Percentiles rank a stretch among this genome's conserved stretches.
These are phyloP conservation scores for Chlorella sp. DNA, from an alignment of 139 green algal species.

Conservation along the genomic window DNA sequence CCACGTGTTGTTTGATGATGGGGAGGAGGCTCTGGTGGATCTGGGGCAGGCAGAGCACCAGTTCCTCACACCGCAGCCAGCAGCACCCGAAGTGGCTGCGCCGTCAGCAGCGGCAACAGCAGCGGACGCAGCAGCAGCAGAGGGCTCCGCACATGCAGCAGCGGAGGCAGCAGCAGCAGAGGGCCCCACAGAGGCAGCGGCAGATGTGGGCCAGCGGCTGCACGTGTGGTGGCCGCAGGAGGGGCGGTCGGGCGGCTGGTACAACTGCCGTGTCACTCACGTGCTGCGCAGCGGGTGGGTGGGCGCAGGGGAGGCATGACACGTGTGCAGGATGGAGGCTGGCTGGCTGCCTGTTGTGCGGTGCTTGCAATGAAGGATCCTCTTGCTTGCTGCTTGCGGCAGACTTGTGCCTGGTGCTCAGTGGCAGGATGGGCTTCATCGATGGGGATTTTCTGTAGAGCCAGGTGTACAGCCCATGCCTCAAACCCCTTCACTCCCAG, in stretches of 20 bases:
- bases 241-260: not conserved
- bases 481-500: no score
- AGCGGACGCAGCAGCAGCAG: not conserved
- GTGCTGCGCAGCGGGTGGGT: conserved; percentile 13
- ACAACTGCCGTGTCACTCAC: not conserved
- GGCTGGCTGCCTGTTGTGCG: not conserved
- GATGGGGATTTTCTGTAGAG: no score
- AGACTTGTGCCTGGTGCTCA: no score
- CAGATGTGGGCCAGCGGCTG: conserved; percentile 5
- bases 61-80: not conserved
- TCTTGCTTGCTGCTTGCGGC: not conserved
- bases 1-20: conserved; percentile 12
- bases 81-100: not conserved
- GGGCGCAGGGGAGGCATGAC: not conserved
- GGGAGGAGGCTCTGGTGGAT: conserved; percentile 7
- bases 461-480: no score
- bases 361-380: not conserved
- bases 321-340: not conserved
- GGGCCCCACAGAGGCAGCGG: not conserved
- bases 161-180: not conserved
- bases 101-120: not conserved
- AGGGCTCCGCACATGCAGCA: not conserved
- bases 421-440: no score
- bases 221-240: conserved; percentile 5
- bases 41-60: not conserved